phyloP scores from a whole-genome alignment of 129 eudicot species.

The Flaveria sonorensis region DNA sequence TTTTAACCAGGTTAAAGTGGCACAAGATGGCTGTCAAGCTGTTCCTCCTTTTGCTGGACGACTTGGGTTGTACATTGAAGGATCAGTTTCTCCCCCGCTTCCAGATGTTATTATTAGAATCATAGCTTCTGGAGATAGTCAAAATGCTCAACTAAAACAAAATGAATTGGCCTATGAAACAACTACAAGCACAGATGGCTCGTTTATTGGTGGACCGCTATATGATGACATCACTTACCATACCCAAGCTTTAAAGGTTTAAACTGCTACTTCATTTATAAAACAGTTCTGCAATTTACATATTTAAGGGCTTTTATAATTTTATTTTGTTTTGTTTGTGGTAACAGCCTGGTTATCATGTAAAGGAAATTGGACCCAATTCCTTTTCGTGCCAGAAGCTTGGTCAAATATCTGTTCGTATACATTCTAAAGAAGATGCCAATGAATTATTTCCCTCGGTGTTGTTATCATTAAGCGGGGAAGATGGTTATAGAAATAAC shows the following conservation, averaged over 20 bases:
- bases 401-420: constrained; percentile 76
- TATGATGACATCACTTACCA: constrained; percentile 87
- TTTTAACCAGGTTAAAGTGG: constrained; percentile 61
- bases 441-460: constrained; percentile 83
- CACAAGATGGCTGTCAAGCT: constrained; percentile 74
- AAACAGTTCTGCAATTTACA: constrained; percentile 4
- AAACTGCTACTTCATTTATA: constrained; percentile 25
- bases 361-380: constrained; percentile 70
- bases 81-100: constrained; percentile 94
- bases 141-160: constrained; percentile 57
- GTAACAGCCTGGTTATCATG: constrained; percentile 78
- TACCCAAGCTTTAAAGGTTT: constrained; percentile 89
- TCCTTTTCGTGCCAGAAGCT: constrained; percentile 98
- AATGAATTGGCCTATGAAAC: constrained; percentile 74
- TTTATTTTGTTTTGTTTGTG: neutral
- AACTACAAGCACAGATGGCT: constrained; percentile 67
- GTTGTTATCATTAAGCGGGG: constrained; percentile 89
- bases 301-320: constrained; percentile 7
- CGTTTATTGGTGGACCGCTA: constrained; percentile 75
- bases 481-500: constrained; percentile 97
- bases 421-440: constrained; percentile 67
- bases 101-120: constrained; percentile 72
- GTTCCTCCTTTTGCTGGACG: constrained; percentile 80
- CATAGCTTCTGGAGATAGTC: constrained; percentile 67
- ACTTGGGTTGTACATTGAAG: constrained; percentile 83